A percentile compares a stretch with the other conserved stretches of the same genome.
These are phyloP conservation scores for Hypoxylon sp. DNA, from an alignment of 2,329 filamentous ascomycete genomes.

Conservation along the genomic window DNA sequence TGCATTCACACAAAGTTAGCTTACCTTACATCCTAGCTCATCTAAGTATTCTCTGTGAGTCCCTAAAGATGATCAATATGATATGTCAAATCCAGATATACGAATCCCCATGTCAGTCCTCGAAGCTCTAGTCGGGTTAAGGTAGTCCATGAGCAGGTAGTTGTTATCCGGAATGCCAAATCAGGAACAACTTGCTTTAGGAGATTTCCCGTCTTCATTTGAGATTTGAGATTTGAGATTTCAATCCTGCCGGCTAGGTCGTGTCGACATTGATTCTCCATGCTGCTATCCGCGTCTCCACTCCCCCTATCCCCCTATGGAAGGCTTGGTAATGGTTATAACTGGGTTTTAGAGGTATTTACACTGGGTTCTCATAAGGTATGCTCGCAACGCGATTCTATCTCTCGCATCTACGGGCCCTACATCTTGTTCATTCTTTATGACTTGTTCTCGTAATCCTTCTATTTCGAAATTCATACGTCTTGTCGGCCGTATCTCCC, in stretches of 20 bases:
- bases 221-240: constrained; percentile 3
- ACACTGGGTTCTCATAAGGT: no score
- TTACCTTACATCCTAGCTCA: no score
- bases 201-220: constrained; percentile 11
- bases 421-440: background rate
- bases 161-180: constrained; percentile 11
- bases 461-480: background rate
- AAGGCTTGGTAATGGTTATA: background rate
- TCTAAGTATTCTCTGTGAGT: no score
- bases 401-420: no score
- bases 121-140: constrained; percentile 5
- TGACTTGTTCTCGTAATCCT: background rate
- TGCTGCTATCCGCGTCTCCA: constrained; percentile 29
- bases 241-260: constrained; percentile 12
- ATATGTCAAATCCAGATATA: constrained; percentile 12
- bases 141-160: no score
- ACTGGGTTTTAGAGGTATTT: background rate
- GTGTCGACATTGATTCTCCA: constrained; percentile 19
- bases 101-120: constrained; percentile 7
- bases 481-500: constrained; percentile 9
- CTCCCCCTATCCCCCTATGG: background rate
- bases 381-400: no score
- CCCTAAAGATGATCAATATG: constrained; percentile 3
- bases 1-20: no score
- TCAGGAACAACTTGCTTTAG: constrained; percentile 11